phyloP scores from a whole-genome alignment of 2,329 filamentous ascomycete genomes.

The Fusarium staphyleae region DNA sequence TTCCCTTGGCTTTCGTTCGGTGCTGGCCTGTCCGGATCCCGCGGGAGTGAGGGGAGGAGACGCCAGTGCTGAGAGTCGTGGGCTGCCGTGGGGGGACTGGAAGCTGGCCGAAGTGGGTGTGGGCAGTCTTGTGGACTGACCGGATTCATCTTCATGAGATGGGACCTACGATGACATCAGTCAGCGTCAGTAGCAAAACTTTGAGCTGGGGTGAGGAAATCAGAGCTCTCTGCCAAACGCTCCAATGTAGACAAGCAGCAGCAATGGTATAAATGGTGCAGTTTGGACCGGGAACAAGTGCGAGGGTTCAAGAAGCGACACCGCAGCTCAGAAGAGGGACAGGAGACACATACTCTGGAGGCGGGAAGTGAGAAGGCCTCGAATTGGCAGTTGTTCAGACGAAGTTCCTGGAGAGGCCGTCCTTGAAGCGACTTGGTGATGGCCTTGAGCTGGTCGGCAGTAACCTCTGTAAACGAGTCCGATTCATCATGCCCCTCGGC shows the following conservation, averaged over 20 bases:
- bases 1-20: constrained; percentile 44
- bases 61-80: constrained; percentile 74
- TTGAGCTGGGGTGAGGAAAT: constrained; percentile 9
- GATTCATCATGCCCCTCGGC: constrained; percentile 29
- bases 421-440: constrained; percentile 77
- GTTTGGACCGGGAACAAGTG: not conserved
- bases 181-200: constrained; percentile 40
- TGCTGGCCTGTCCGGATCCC: constrained; percentile 63
- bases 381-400: constrained; percentile 87
- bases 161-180: constrained; percentile 54
- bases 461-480: constrained; percentile 52
- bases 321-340: constrained; percentile 15
- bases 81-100: constrained; percentile 72
- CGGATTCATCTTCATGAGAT: constrained; percentile 66
- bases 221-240: not conserved
- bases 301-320: constrained; percentile 4
- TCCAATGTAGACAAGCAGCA: not conserved
- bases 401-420: constrained; percentile 78
- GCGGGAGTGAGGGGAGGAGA: constrained; percentile 91
- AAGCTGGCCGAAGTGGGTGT: constrained; percentile 70
- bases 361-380: constrained; percentile 89
- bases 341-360: constrained; percentile 72
- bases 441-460: constrained; percentile 71
- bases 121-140: constrained; percentile 67
- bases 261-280: not conserved